Evolutionary conservation across 805 yeast species (phyloP), one percentile per base, ranked within the genome.

Genomic region (Scheffersomyces coipomensis): DNA sequence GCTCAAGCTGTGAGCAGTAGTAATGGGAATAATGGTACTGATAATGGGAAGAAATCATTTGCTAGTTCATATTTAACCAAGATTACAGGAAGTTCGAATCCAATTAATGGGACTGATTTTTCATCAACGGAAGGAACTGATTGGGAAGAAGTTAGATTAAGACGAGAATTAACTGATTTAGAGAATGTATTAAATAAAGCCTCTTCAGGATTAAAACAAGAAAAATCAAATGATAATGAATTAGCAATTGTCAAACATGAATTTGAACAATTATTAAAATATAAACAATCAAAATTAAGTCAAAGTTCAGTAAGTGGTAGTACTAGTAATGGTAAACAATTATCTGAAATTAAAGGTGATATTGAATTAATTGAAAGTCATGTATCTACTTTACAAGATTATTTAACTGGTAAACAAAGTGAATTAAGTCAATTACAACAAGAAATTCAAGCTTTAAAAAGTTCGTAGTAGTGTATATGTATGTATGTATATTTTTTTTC

Each of bases 141-240:
- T 54, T 88, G 97, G 96, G 97, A 90, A 60, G 88, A 85, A 53
- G 95, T 85, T 12, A 76, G 93, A 49, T 73, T 89, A 48, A 81
- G 81, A 63, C 77, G 90, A 45, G 91, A 89, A 56, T 70, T 91
- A 44, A 73, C 81, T 10, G 87, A 86, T 45, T 63, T 90, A 34
- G 96, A 89, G 51, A 62, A 69, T n/a, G 73, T 81, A 49, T 74
- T 86, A 40, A 68, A 64, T 7, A 73, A 76, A 42, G 83, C 86
- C 2, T 62, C 58, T 33, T 41, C 49, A 35, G 49, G 51, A 38
- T 37, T 45, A 27, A 45, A 47, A 27, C 16, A 48, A 24, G 42
- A 45, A 34, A 29, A 52, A 26, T 58, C 55, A 36, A 43, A 58
- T 36, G 42, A 53, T 25, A 44, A 40, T 17, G 59, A 56, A 27